phyloP scores from a whole-genome alignment of 768 basidiomycete species.

The Mycena rebaudengoi region DNA sequence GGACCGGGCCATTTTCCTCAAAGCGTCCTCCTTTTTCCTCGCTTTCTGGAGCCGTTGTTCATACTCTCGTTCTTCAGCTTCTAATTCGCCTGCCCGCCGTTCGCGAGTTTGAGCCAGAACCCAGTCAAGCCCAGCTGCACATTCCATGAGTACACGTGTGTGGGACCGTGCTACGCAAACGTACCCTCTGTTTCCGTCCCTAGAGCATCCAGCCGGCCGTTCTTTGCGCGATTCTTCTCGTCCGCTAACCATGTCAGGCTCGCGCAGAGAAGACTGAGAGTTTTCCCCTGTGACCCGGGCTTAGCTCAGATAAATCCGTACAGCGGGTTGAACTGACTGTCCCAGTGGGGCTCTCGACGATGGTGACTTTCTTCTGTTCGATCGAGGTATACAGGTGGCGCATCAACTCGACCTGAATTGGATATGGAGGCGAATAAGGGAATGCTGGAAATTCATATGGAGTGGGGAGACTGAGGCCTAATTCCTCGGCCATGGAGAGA shows the following conservation, averaged over 20 bases:
- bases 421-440: conserved; percentile 84
- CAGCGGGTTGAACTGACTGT: conserved; percentile 59
- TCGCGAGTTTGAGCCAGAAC: conserved; percentile 76
- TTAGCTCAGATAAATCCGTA: background rate
- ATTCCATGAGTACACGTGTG: background rate
- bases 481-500: conserved; percentile 10
- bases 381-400: conserved; percentile 83
- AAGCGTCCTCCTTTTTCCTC: conserved; percentile 65
- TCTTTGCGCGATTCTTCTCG: conserved; percentile 72
- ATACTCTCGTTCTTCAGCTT: conserved; percentile 71
- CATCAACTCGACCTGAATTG: conserved; percentile 90
- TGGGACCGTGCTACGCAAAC: background rate
- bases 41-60: conserved; percentile 67
- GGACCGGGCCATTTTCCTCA: conserved; percentile 62
- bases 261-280: conserved; percentile 80
- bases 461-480: conserved; percentile 58
- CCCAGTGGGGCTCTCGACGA: conserved; percentile 91
- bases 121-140: conserved; percentile 70
- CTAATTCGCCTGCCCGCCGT: conserved; percentile 70
- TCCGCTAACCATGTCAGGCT: conserved; percentile 80
- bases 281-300: conserved; percentile 73
- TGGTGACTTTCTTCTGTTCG: conserved; percentile 76
- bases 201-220: conserved; percentile 62
- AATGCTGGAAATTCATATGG: conserved; percentile 80
- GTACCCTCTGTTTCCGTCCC: conserved; percentile 42